Percentiles rank a stretch among this genome's conserved stretches.
phyloP scores from a whole-genome alignment of 2,329 filamentous ascomycete genomes.

The Cordyceps cateniannulata region DNA sequence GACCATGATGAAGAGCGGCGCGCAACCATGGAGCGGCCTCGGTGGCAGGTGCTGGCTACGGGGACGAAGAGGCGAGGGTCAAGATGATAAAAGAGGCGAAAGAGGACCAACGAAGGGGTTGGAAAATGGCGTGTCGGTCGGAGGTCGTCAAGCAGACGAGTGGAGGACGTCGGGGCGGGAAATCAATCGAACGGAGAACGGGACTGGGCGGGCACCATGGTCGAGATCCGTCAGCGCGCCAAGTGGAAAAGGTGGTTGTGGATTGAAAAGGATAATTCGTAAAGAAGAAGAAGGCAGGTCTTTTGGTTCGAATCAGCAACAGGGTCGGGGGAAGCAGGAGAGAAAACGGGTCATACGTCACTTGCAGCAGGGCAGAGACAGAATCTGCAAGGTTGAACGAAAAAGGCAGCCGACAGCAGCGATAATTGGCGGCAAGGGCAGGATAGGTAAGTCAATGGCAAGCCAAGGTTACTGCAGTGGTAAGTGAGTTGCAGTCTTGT shows the following conservation, averaged over 20 bases:
- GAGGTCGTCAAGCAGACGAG: neutral
- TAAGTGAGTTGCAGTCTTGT: too few species aligned
- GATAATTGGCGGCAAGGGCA: neutral
- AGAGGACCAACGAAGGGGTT: neutral
- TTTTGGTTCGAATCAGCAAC: neutral
- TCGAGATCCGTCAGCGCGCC: neutral
- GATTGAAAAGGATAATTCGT: neutral
- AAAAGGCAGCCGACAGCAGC: neutral
- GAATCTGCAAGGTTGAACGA: neutral
- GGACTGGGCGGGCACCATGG: constrained; percentile 6
- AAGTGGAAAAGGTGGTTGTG: neutral
- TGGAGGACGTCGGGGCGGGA: neutral
- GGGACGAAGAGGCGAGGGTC: neutral
- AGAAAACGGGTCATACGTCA: constrained; percentile 5
- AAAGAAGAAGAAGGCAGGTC: neutral
- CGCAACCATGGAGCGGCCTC: constrained; percentile 4
- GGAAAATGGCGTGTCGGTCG: neutral
- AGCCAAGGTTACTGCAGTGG: too few species aligned
- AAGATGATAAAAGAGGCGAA: neutral
- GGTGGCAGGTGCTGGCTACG: neutral
- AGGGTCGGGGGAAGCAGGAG: neutral
- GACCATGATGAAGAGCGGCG: constrained; percentile 39
- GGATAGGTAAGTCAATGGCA: too few species aligned
- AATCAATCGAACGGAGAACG: constrained; percentile 8
- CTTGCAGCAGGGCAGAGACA: neutral